phyloP scores from a whole-genome alignment of 805 yeast genomes.

The Wickerhamomyces bovis region DNA sequence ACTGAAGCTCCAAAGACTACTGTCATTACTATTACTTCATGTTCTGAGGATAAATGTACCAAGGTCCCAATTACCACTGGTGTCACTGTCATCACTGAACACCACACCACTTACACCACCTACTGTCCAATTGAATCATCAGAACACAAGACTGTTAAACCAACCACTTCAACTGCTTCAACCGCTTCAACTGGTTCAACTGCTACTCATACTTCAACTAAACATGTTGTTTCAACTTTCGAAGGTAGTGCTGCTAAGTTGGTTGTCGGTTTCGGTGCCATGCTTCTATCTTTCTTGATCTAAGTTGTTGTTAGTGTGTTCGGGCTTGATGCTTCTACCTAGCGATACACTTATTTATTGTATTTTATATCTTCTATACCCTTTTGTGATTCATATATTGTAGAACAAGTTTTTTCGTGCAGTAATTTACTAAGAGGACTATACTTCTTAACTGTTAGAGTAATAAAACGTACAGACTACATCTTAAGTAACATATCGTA shows the following conservation, averaged over 20 bases:
- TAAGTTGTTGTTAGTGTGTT: not conserved
- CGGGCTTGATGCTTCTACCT: too few relatives aligned
- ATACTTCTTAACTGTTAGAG: too few relatives aligned
- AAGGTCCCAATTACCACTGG: not conserved
- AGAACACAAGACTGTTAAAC: not conserved
- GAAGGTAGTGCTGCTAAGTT: slow-evolving; percentile 9
- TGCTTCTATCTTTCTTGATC: slow-evolving; percentile 5
- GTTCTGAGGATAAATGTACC: not conserved
- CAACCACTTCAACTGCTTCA: not conserved
- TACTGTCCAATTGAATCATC: slow-evolving; percentile 3
- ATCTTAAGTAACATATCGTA: too few relatives aligned
- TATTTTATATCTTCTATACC: too few relatives aligned
- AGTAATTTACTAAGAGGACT: too few relatives aligned
- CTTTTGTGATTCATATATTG: too few relatives aligned
- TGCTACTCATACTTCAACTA: not conserved
- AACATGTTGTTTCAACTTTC: slow-evolving; percentile 3
- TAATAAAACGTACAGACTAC: too few relatives aligned
- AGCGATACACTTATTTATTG: too few relatives aligned
- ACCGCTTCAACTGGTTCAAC: not conserved
- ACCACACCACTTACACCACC: slow-evolving; percentile 1
- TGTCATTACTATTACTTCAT: not conserved
- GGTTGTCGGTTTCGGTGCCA: slow-evolving; percentile 6
- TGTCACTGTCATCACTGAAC: slow-evolving; percentile 1
- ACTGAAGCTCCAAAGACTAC: not conserved
- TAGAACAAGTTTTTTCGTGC: too few relatives aligned